Evolutionary conservation across 2,329 filamentous ascomycete genomes (phyloP).

Genomic region (Claviceps pazoutovae): DNA sequence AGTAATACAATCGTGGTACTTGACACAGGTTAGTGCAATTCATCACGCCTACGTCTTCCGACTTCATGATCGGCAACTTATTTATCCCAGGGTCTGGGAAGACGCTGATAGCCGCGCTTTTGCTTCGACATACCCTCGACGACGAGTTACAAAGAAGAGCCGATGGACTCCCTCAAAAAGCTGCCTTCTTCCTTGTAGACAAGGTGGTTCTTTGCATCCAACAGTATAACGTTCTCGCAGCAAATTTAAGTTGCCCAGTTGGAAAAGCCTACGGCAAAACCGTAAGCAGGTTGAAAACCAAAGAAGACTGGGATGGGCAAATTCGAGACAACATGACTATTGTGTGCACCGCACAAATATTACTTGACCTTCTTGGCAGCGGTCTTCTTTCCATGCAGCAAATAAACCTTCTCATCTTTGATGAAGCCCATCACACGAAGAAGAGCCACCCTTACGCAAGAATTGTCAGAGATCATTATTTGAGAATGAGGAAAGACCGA

Average conservation of each 20-base stretch:
- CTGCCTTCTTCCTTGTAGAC: conserved; percentile 81
- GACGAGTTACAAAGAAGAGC: conserved; percentile 60
- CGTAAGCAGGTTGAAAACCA: conserved; percentile 25
- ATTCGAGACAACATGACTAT: conserved; percentile 61
- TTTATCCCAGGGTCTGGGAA: conserved; percentile 61
- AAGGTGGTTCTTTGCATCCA: conserved; percentile 85
- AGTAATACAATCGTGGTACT: conserved; percentile 87
- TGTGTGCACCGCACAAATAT: conserved; percentile 82
- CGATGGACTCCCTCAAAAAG: conserved; percentile 42
- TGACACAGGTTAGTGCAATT: conserved; percentile 51
- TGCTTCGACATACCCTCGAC: conserved; percentile 64
- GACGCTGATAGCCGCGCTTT: conserved; percentile 82
- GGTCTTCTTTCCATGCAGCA: conserved; percentile 67
- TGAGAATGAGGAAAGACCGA: conserved; percentile 32
- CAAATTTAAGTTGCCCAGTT: conserved; percentile 66
- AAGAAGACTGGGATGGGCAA: conserved; percentile 36
- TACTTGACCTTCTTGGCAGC: conserved; percentile 63
- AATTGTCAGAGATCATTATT: conserved; percentile 81
- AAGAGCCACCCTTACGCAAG: conserved; percentile 82
- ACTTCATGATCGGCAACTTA: not conserved
- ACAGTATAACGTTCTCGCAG: conserved; percentile 67
- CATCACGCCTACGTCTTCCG: not conserved
- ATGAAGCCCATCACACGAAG: conserved; percentile 93
- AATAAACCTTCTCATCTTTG: conserved; percentile 85
- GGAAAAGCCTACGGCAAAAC: conserved; percentile 63